Base-by-base conservation (phyloP, 345 rosid species). In the Garcia nutans region DNA sequence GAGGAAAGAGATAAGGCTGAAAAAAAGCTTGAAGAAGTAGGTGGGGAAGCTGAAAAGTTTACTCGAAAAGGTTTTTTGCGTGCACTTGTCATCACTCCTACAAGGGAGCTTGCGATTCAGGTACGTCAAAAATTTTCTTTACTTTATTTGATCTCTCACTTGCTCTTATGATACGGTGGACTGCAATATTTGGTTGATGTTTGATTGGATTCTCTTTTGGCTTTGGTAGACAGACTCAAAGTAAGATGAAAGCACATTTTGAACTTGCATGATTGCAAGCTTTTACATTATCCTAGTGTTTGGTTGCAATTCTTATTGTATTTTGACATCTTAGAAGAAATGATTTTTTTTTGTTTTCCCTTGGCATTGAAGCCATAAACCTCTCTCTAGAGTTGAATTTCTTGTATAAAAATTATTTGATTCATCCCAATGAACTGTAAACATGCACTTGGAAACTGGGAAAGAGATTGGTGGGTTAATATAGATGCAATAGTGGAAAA, bases 61-160 rank as follows among this genome's bases (percentile, higher is more conserved):
- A 88, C 91, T 69, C 89, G 97, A 54, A 85, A 80, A 74, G 91
- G 93, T 50, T 78, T 86, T 85, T 81, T 93, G 69, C 90, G 99
- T 23, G 98, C 99, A 75, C 94, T 96, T 19, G 88, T 96, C 55
- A 89, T 93, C 76, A 89, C 99, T 79, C 99, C 99, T 20, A 93
- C 98, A 5, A 92, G 99, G 78, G 99, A 96, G 81, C 97, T 93
- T 72, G 96, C 97, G 49, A 83, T 96, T 72, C 98, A 95, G 94
- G 99, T 87, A 82, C 26, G 65, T 63, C 72, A 69, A 71, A n/a
- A 55, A 52, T 56, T 71, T 54, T 68, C 72, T 72, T 79, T 33
- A 52, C 24, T 78, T 16, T 62, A 58, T 77, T 77, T 71, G 31
- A 75, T 70, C 49, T 31, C 15, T 47, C 26, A 24, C 16, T 44